Conservation (phyloP, 1,284 basidiomycete species). For the Ceratobasidium sp. region DNA sequence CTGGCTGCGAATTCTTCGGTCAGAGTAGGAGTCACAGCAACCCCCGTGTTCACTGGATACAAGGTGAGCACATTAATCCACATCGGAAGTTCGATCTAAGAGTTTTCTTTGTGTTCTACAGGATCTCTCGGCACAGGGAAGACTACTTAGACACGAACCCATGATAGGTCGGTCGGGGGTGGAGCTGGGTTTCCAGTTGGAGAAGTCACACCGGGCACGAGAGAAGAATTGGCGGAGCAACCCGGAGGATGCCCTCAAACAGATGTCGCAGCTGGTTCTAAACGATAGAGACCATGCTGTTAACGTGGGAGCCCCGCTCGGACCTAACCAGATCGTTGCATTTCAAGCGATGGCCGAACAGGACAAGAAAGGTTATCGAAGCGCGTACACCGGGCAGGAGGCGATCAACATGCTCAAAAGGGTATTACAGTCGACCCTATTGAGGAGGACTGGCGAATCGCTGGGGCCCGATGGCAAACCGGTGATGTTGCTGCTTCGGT, state of each 20-base stretch:
- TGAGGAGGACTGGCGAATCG: background rate
- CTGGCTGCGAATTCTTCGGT: background rate
- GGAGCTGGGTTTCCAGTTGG: background rate
- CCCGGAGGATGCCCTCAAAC: background rate
- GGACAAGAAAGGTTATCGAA: background rate
- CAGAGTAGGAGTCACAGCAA: background rate
- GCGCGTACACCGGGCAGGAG: conserved; percentile 1
- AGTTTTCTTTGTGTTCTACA: background rate
- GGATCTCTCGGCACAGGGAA: conserved; percentile 10
- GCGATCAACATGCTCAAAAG: conserved; percentile 2
- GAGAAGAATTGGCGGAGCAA: background rate
- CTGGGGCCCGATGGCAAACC: background rate
- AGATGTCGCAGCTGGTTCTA: background rate
- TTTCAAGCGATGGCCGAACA: background rate
- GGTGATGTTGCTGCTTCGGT: background rate
- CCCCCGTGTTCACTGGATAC: conserved; percentile 4
- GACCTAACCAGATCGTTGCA: too few species aligned
- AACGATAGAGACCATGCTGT: background rate
- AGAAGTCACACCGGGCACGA: background rate
- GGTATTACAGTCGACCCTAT: background rate
- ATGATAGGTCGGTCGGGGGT: background rate
- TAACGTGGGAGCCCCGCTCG: background rate
- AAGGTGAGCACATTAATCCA: background rate
- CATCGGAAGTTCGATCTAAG: background rate
- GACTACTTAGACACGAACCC: background rate